Percentiles rank a stretch among this genome's conserved stretches.
Evolutionary conservation across 164 flowering plant genomes (phyloP).

Genomic region (Umbilicus rupestris): DNA sequence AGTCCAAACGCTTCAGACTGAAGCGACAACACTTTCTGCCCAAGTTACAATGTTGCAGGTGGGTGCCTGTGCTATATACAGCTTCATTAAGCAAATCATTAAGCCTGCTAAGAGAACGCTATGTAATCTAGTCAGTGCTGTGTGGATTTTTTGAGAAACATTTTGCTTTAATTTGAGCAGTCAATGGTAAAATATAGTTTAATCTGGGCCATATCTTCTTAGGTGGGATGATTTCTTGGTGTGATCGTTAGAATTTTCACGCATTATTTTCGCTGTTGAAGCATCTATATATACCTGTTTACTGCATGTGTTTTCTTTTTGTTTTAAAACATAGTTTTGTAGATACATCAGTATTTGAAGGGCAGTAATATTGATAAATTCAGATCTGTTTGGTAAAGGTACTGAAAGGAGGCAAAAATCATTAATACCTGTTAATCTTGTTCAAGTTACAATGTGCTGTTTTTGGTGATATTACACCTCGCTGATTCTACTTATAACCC

Average conservation of each 20-base stretch:
- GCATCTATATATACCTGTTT: no score
- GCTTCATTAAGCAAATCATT: background rate
- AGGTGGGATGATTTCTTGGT: background rate
- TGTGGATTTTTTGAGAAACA: background rate
- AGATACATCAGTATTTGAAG: no score
- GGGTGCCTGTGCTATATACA: background rate
- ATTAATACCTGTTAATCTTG: no score
- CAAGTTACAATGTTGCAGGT: slow-evolving; percentile 90
- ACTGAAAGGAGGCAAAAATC: no score
- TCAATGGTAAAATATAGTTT: background rate
- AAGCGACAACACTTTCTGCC: slow-evolving; percentile 76
- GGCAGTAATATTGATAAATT: no score
- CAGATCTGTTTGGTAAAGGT: no score
- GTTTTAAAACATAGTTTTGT: no score
- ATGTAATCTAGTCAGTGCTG: background rate
- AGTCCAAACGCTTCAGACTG: slow-evolving; percentile 76
- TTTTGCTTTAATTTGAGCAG: background rate
- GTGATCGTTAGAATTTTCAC: background rate
- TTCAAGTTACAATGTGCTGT: no score
- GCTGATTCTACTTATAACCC: no score
- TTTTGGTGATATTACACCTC: no score
- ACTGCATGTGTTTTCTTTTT: no score
- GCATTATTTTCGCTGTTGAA: no score
- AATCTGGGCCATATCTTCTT: background rate
- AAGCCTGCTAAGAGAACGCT: background rate